Conservation (phyloP, 75 land plant species). For the Adiantum capillusveneris region DNA sequence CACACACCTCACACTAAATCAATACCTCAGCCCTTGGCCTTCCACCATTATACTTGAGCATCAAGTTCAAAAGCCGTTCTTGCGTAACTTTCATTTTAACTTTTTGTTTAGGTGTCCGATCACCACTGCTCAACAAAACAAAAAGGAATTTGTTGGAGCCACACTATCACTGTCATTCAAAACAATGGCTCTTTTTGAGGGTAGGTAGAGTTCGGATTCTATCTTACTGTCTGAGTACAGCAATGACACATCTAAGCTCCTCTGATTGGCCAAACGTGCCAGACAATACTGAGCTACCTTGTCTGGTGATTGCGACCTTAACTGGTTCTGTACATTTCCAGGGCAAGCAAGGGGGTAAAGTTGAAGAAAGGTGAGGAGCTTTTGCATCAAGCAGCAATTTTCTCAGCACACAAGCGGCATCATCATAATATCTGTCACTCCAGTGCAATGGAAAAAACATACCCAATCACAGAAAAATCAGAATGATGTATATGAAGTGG, state of each 20-base stretch:
- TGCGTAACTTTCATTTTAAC: constrained; percentile 98
- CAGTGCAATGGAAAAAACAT: neutral
- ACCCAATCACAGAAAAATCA: neutral
- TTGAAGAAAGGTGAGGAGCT: constrained; percentile 91
- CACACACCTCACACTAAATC: no score
- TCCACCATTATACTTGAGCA: constrained; percentile 97
- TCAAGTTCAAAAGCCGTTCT: constrained; percentile 79
- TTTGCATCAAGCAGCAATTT: constrained; percentile 97
- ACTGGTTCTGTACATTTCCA: constrained; percentile 83
- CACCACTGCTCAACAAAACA: constrained; percentile 52
- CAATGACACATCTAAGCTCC: constrained; percentile 97
- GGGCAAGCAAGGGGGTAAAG: constrained; percentile 77
- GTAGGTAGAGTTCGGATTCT: neutral
- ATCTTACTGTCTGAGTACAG: constrained; percentile 87
- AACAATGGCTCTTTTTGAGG: no score
- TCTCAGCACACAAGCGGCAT: constrained; percentile 94
- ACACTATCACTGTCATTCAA: no score
- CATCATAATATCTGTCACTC: constrained; percentile 84
- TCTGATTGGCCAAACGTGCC: constrained; percentile 97
- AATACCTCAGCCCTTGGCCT: constrained; percentile 86
- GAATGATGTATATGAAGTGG: neutral
- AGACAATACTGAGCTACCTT: constrained; percentile 76
- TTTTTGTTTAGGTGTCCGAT: constrained; percentile 98
- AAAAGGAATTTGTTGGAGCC: no score
- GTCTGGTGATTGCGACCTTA: constrained; percentile 68